Evolutionary conservation across 768 basidiomycete genomes (phyloP).

Genomic region (Psilocybe cyanescens): DNA sequence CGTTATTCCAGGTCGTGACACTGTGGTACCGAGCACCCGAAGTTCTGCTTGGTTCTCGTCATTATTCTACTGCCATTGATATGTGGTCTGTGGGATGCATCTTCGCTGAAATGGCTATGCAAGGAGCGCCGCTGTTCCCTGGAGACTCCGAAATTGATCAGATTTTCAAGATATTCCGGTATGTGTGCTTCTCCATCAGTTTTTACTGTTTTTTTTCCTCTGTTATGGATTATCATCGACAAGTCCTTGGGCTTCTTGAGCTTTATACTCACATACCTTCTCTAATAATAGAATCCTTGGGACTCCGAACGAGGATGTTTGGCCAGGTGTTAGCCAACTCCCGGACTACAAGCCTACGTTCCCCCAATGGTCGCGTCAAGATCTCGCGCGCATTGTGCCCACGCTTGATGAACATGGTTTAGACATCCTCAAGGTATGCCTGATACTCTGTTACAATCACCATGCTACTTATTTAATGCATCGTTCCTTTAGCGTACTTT

Average conservation of each 20-base stretch:
- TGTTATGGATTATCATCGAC: neutral
- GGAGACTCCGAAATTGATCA: slow-evolving; percentile 99
- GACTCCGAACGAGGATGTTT: slow-evolving; percentile 87
- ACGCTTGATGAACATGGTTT: slow-evolving; percentile 78
- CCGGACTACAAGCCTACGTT: slow-evolving; percentile 98
- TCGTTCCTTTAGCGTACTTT: slow-evolving; percentile 56
- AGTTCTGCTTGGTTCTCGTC: slow-evolving; percentile 92
- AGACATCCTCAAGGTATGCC: slow-evolving; percentile 73
- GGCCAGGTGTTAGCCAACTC: slow-evolving; percentile 88
- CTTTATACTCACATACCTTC: neutral
- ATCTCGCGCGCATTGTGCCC: slow-evolving; percentile 67
- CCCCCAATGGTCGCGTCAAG: slow-evolving; percentile 90
- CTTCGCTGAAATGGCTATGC: slow-evolving; percentile 98
- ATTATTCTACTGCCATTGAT: slow-evolving; percentile 97
- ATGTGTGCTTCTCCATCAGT: slow-evolving; percentile 21
- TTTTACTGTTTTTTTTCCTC: neutral
- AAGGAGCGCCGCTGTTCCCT: slow-evolving; percentile 88
- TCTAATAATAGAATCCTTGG: slow-evolving; percentile 74
- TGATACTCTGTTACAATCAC: neutral
- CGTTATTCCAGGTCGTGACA: slow-evolving; percentile 83
- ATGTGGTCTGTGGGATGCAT: slow-evolving; percentile 99
- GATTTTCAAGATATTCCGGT: slow-evolving; percentile 99
- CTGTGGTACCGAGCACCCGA: slow-evolving; percentile 99
- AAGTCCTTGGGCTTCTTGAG: neutral
- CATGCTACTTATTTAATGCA: neutral